phyloP scores from a whole-genome alignment of 2,329 filamentous ascomycete genomes.

The Diplodia mutila region DNA sequence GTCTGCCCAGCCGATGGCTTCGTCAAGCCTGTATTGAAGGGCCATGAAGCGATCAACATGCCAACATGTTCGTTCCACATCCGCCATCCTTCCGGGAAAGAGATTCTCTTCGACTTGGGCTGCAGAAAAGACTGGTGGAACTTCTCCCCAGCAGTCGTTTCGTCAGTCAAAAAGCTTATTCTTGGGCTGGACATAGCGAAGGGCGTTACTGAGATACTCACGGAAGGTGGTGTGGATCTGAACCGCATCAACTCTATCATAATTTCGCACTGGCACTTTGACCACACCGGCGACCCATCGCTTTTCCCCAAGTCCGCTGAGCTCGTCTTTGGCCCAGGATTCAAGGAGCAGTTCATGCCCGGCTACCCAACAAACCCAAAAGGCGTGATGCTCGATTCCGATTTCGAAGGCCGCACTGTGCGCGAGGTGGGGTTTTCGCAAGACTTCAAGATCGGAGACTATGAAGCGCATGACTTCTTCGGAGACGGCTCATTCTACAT shows the following conservation, averaged over 20 bases:
- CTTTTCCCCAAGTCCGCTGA: constrained; percentile 50
- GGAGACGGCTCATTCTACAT: constrained; percentile 62
- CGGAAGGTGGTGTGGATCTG: constrained; percentile 25
- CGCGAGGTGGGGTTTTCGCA: constrained; percentile 24
- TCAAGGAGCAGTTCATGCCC: constrained; percentile 49
- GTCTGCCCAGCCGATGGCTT: constrained; percentile 20
- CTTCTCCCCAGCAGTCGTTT: constrained; percentile 28
- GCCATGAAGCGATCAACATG: constrained; percentile 26
- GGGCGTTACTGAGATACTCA: constrained; percentile 43
- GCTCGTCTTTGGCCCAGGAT: constrained; percentile 56
- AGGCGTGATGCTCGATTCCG: constrained; percentile 25
- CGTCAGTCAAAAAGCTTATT: constrained; percentile 7
- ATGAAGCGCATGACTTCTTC: constrained; percentile 58
- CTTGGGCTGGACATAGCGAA: constrained; percentile 38
- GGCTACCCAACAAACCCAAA: constrained; percentile 45
- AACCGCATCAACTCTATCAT: constrained; percentile 31
- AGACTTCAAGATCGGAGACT: constrained; percentile 47
- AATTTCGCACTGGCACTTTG: constrained; percentile 43
- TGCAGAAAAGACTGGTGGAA: constrained; percentile 52
- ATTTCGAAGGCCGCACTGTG: constrained; percentile 27
- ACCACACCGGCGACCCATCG: constrained; percentile 56
- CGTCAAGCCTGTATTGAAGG: constrained; percentile 20
- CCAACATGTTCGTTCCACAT: constrained; percentile 55
- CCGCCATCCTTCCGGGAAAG: constrained; percentile 48
- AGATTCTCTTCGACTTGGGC: constrained; percentile 53